Evolutionary conservation across 768 basidiomycete genomes (phyloP), one percentile per base, ranked within the genome.

Genomic region (Leccinum broughii): DNA sequence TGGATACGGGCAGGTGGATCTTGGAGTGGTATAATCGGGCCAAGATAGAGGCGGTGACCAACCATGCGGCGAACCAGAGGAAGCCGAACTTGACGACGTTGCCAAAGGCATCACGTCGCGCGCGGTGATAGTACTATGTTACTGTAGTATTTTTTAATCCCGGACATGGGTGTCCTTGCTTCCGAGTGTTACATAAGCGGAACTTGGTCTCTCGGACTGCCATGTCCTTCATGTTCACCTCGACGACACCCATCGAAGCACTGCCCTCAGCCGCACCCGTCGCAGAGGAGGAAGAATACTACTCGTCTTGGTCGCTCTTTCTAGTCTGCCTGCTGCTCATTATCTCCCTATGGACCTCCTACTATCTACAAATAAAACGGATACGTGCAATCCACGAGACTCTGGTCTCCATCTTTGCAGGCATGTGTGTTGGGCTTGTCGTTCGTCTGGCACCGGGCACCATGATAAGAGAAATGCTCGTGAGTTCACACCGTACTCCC

Each of bases 331-430:
- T 93, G 62, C 87, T 99, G 35, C 89, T 99, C 62, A 90, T 98
- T 57, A 80, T 97, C 63, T 97, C 96, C 8, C 84, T 99, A 59
- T 93, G 89, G 85, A 97, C 94, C 22, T 95, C 93, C 28, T 99
- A 99, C 78, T 98, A 98, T 70, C 86, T 99, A 4, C 95, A 98
- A 81, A 93, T 98, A 70, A 94, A 95, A 73, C 84, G 90, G 54
- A 99, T 99, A 77, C 86, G 95, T 58, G 90, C 93, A 17, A 85
- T 99, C 13, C 95, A 99, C 68, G 97, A 99, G 77, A 99, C 97
- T 0, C 80, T 98, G 32, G 92, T 99, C 20, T 91, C 95, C 22
- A 94, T 98, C 64, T 86, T 95, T 70, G 94, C 95, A 7, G 95
- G 97, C 46, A 98, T 97, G 93, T 83, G 90, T 32, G 97, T 99